phyloP scores from a whole-genome alignment of 208 protist genomes.

The Giardia duodenalis region DNA sequence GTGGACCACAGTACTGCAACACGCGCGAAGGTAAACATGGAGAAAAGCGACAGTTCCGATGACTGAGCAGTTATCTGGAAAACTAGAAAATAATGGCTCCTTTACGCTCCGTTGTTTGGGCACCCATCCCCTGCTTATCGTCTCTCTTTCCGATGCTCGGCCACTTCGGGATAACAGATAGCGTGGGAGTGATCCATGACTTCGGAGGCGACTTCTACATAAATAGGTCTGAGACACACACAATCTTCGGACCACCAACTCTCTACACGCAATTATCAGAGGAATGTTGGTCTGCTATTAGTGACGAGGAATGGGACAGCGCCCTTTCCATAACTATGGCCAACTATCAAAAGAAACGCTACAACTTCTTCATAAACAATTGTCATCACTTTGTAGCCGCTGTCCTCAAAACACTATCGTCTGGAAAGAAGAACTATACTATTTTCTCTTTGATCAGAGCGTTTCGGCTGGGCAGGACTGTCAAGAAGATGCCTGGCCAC shows the following conservation, averaged over 20 bases:
- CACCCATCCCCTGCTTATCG: background rate
- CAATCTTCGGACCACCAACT: background rate
- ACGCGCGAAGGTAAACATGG: no score
- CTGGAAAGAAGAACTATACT: no score
- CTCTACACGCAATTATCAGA: background rate
- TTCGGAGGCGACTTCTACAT: background rate
- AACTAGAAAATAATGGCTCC: background rate
- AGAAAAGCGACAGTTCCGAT: no score
- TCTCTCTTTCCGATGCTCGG: background rate
- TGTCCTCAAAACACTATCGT: no score
- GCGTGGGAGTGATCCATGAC: background rate
- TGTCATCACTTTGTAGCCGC: background rate
- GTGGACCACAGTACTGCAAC: no score
- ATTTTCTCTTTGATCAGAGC: no score
- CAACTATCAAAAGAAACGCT: background rate
- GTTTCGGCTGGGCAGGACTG: no score
- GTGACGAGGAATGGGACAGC: no score
- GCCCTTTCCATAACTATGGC: background rate
- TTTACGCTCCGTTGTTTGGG: background rate
- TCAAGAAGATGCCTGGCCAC: no score
- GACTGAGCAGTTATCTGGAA: background rate
- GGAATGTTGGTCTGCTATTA: background rate
- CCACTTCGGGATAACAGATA: background rate
- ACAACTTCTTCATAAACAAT: background rate
- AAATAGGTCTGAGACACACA: background rate